Evolutionary conservation across 306 rosid genomes (phyloP).

Genomic region (Ziziphus jujuba): DNA sequence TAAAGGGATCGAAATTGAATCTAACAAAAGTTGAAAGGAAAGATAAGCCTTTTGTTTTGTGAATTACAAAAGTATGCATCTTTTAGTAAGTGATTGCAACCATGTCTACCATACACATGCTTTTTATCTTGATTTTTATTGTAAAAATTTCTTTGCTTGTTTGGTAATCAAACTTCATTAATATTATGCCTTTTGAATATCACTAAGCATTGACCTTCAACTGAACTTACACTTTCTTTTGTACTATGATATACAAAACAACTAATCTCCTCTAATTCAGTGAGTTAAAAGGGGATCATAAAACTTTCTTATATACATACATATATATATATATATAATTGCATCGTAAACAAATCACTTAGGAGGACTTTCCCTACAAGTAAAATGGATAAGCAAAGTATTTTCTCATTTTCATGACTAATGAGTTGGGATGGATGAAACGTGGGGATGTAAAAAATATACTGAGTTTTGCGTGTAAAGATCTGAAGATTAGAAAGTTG

Average conservation of each 20-base stretch:
- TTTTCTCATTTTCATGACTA: conserved; percentile 32
- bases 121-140: neutral
- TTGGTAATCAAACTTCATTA: neutral
- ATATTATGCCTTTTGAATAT: neutral
- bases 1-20: neutral
- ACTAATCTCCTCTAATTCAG: neutral
- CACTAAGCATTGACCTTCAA: neutral
- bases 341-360: conserved; percentile 13
- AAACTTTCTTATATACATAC: too few relatives aligned
- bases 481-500: conserved; percentile 30
- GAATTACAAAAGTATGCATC: too few relatives aligned
- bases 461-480: conserved; percentile 37
- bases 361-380: conserved; percentile 7
- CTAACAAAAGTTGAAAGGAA: neutral
- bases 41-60: neutral
- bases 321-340: too few relatives aligned
- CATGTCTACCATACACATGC: too few relatives aligned
- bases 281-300: neutral
- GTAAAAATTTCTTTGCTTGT: neutral
- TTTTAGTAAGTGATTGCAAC: neutral
- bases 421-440: conserved; percentile 54
- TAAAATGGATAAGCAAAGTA: conserved; percentile 27
- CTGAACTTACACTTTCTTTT: neutral
- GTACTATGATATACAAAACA: neutral
- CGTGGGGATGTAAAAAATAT: conserved; percentile 54